These are phyloP conservation scores for Colletotrichum liaoningense DNA, from an alignment of 2,329 filamentous ascomycete species.

Conservation along the genomic window DNA sequence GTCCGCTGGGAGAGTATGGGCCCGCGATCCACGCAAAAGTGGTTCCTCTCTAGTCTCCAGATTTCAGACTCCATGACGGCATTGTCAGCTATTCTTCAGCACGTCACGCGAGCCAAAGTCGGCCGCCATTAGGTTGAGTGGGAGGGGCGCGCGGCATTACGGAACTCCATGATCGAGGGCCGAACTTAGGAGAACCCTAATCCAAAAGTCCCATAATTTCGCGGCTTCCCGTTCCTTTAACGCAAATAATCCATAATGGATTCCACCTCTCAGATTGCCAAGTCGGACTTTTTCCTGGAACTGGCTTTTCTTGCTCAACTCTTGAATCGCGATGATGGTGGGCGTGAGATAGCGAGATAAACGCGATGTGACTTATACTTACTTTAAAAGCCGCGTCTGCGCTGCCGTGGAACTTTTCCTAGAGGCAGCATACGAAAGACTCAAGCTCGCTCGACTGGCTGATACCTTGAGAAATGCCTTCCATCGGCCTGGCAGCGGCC, in stretches of 20 bases:
- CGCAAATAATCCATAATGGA: neutral
- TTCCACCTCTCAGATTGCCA: slow-evolving; percentile 3
- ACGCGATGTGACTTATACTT: neutral
- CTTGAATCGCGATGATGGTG: neutral
- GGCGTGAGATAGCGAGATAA: neutral
- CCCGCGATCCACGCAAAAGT: neutral
- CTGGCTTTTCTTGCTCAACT: neutral
- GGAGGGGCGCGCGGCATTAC: neutral
- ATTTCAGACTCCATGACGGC: slow-evolving; percentile 16
- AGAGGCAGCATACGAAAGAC: too few species aligned
- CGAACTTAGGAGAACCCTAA: neutral
- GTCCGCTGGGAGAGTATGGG: neutral
- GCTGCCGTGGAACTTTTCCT: too few species aligned
- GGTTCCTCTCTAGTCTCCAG: neutral
- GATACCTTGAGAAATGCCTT: neutral
- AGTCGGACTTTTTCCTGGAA: neutral
- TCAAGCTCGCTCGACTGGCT: too few species aligned
- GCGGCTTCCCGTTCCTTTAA: neutral
- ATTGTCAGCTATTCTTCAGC: neutral
- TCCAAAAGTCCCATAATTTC: neutral
- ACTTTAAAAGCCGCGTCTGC: neutral
- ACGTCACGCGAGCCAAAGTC: neutral
- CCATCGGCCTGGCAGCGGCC: slow-evolving; percentile 6
- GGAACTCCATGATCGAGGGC: neutral
- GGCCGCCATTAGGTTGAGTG: neutral